Base-by-base conservation (phyloP, 352 stramenopile species). In the Blastocystis sp. region DNA sequence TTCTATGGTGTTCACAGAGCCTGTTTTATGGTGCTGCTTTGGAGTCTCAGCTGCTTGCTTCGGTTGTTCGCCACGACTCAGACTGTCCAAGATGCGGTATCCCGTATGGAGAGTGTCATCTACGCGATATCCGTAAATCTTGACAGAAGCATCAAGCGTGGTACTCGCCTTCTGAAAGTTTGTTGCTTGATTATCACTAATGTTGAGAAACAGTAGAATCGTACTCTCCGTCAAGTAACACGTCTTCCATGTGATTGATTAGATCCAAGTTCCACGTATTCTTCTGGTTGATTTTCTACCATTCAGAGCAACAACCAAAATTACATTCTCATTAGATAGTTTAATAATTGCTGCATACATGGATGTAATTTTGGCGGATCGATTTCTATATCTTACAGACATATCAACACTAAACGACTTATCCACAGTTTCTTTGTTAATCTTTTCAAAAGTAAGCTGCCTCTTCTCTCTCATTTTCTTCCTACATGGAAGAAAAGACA, bases 71-170 rank as follows among this genome's bases (percentile, higher is more conserved):
- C 64, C 59, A 0, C 96, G 93, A 70, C 96, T 98, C 11, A 99
- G 92, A 91, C 98, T 98, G 69, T 98, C 96, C 30, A 99, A 90
- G 11, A 99, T 96, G 78, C 98, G 97, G 91, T 98, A 98, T 65
- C 94, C 98, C 64, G 95, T 98, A 55, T 96, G 95, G 93, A 96
- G 97, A 65, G 97, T 98, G 91, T 98, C 96, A 90, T 99, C 96
- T 39, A 99, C 96, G 79, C 96, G 95, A 91, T 98, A 98, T 45
- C 95, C 98, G 91, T 99, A 99, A 89, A 99, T 99, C 91, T 99
- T 99, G 30, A 99, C 95, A 90, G 94, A 98, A 1, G 96, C 96
- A 91, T 99, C 96, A 20, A 99, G 90, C 18, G 96, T 98, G 90
- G 96, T 98, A 85, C 94, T 97, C 41, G 96, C 96, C 87, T 98